Percentiles rank a stretch among this genome's conserved stretches.
phyloP scores from a whole-genome alignment of 2,329 filamentous ascomycete genomes.

The Pseudogymnoascus sp. region DNA sequence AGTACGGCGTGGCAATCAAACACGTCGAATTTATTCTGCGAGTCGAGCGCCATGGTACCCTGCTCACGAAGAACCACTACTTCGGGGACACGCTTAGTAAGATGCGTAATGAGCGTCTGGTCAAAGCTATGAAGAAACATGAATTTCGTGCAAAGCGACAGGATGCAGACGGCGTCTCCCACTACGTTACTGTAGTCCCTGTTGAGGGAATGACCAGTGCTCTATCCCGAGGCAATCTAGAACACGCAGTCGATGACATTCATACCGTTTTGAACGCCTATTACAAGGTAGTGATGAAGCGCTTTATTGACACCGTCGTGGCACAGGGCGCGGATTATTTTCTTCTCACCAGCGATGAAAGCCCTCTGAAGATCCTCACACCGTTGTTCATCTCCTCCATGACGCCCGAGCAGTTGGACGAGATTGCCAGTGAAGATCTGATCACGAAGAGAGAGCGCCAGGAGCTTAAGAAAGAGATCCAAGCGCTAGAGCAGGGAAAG shows the following conservation, averaged over 20 bases:
- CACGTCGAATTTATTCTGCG: slow-evolving; percentile 44
- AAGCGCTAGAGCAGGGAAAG: not conserved
- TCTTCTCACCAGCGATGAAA: slow-evolving; percentile 40
- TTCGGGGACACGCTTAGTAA: slow-evolving; percentile 35
- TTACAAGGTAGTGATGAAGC: slow-evolving; percentile 51
- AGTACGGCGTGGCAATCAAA: slow-evolving; percentile 40
- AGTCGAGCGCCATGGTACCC: slow-evolving; percentile 39
- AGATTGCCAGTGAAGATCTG: slow-evolving; percentile 50
- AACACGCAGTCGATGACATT: slow-evolving; percentile 41
- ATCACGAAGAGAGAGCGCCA: not conserved
- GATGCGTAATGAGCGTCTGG: not conserved
- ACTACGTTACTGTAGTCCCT: not conserved
- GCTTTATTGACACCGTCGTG: slow-evolving; percentile 56
- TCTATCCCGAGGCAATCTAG: slow-evolving; percentile 24
- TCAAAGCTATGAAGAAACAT: not conserved
- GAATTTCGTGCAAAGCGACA: not conserved
- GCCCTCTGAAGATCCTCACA: slow-evolving; percentile 46
- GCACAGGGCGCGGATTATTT: slow-evolving; percentile 48
- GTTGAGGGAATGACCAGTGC: not conserved
- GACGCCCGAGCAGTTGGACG: slow-evolving; percentile 38
- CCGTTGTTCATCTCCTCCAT: slow-evolving; percentile 42
- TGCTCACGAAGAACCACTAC: slow-evolving; percentile 44
- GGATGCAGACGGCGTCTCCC: not conserved
- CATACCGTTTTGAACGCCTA: slow-evolving; percentile 53
- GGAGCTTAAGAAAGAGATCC: not conserved